Percentiles rank a stretch among this genome's conserved stretches.
Conservation (phyloP, 352 stramenopile species). For the Globisporangium yorkense region DNA sequence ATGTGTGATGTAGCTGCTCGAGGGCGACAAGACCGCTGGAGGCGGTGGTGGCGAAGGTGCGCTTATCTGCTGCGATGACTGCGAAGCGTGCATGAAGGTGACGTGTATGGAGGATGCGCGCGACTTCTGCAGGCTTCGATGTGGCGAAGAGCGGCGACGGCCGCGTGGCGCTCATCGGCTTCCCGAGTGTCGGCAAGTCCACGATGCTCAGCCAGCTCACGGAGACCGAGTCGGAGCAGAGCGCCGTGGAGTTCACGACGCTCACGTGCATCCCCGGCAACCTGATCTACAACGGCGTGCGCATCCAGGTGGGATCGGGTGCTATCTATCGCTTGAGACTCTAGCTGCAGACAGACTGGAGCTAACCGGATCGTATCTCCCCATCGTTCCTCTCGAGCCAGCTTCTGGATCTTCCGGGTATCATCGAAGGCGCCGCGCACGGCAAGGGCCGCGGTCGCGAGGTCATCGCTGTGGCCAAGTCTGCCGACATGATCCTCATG, state of each 20-base stretch:
- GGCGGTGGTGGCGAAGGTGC: slow-evolving; percentile 75
- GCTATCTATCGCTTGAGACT: neutral
- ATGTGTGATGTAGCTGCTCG: slow-evolving; percentile 44
- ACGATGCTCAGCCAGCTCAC: slow-evolving; percentile 92
- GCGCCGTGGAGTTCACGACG: slow-evolving; percentile 98
- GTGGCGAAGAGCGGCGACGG: slow-evolving; percentile 94
- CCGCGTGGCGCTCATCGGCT: slow-evolving; percentile 96
- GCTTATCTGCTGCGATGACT: neutral
- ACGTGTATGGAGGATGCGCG: neutral
- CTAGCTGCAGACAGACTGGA: neutral
- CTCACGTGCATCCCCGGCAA: slow-evolving; percentile 98
- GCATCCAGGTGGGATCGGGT: slow-evolving; percentile 82
- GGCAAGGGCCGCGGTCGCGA: slow-evolving; percentile 96
- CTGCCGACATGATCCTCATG: slow-evolving; percentile 99
- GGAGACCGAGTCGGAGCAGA: slow-evolving; percentile 95
- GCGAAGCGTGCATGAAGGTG: neutral
- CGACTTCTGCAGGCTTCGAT: slow-evolving; percentile 81
- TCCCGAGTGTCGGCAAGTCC: slow-evolving; percentile 87
- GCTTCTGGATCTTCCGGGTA: slow-evolving; percentile 98
- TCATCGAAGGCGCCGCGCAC: slow-evolving; percentile 99
- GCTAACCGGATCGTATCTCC: neutral
- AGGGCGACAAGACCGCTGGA: slow-evolving; percentile 71
- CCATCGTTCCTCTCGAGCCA: slow-evolving; percentile 7
- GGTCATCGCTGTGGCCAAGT: slow-evolving; percentile 98
- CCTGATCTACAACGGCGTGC: slow-evolving; percentile 94